phyloP scores from a whole-genome alignment of 768 basidiomycete genomes.

The Stropharia rugosoannulata region DNA sequence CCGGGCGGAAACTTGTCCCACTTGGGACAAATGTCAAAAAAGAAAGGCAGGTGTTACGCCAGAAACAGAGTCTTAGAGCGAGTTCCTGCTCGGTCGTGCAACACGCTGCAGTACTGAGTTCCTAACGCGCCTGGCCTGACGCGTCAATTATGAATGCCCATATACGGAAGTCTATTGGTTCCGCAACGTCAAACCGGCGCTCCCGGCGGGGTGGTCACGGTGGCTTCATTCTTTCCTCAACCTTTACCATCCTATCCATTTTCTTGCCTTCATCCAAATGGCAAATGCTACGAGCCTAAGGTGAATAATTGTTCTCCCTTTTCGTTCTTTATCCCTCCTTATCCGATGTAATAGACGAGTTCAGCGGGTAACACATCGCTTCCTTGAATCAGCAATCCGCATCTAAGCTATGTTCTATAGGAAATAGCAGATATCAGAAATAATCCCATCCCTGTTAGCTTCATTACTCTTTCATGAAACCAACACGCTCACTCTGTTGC shows the following conservation, averaged over 20 bases:
- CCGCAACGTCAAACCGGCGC: neutral
- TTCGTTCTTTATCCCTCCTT: conserved; percentile 8
- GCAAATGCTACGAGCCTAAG: conserved; percentile 1
- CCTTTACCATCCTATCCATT: neutral
- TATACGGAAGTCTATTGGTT: conserved; percentile 2
- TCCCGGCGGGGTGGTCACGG: neutral
- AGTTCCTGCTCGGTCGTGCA: no score
- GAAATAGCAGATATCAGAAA: conserved; percentile 63
- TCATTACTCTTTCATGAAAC: conserved; percentile 10
- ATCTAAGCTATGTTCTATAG: conserved; percentile 34
- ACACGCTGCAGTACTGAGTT: no score
- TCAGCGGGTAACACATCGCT: conserved; percentile 52
- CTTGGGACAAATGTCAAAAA: no score
- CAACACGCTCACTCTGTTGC: conserved; percentile 5
- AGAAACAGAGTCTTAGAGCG: no score
- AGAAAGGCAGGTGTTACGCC: no score
- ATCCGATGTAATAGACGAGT: conserved; percentile 54
- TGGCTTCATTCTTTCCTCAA: neutral
- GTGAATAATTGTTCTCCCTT: neutral
- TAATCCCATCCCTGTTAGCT: conserved; percentile 62
- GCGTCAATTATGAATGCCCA: neutral
- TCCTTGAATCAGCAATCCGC: conserved; percentile 3
- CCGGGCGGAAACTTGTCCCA: no score
- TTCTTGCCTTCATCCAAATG: neutral
- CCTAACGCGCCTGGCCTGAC: neutral